Percentiles rank a stretch among this genome's conserved stretches.
Conservation (phyloP, 306 rosid genomes). For the Carpinus viminea region DNA sequence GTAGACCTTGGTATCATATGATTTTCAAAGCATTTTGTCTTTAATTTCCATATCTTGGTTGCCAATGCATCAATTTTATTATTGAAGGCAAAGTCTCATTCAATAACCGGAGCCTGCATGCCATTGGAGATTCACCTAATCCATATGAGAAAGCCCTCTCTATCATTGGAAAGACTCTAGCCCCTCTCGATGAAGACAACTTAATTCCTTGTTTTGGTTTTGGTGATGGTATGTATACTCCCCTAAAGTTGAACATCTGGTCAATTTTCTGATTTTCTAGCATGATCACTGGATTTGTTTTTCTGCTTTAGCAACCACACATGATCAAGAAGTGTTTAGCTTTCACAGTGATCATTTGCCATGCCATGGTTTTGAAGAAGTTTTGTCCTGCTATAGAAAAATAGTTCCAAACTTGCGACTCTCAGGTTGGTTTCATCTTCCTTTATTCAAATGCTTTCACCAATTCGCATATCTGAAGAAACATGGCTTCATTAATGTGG, state of each 20-base stretch:
- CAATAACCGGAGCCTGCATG: conserved; percentile 72
- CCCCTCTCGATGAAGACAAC: conserved; percentile 93
- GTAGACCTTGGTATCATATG: conserved; percentile 3
- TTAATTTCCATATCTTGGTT: conserved; percentile 14
- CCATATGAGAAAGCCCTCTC: conserved; percentile 88
- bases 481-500: conserved; percentile 25
- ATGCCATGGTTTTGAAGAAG: conserved; percentile 93
- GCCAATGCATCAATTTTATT: conserved; percentile 31
- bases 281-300: conserved; percentile 20
- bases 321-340: conserved; percentile 83
- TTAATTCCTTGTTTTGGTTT: conserved; percentile 96
- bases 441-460: neutral
- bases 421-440: conserved; percentile 52
- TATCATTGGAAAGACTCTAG: conserved; percentile 79
- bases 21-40: conserved; percentile 9
- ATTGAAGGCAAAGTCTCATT: conserved; percentile 72
- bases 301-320: conserved; percentile 65
- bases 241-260: conserved; percentile 14
- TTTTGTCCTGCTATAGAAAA: conserved; percentile 69
- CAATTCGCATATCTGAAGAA: neutral
- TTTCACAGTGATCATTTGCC: conserved; percentile 78
- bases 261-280: neutral
- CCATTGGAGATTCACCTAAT: conserved; percentile 67
- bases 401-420: conserved; percentile 69
- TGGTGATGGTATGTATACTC: conserved; percentile 79